Percentiles rank a stretch among this genome's conserved stretches.
Evolutionary conservation across 768 basidiomycete species (phyloP).

Genomic region (Termitomyces sp.): DNA sequence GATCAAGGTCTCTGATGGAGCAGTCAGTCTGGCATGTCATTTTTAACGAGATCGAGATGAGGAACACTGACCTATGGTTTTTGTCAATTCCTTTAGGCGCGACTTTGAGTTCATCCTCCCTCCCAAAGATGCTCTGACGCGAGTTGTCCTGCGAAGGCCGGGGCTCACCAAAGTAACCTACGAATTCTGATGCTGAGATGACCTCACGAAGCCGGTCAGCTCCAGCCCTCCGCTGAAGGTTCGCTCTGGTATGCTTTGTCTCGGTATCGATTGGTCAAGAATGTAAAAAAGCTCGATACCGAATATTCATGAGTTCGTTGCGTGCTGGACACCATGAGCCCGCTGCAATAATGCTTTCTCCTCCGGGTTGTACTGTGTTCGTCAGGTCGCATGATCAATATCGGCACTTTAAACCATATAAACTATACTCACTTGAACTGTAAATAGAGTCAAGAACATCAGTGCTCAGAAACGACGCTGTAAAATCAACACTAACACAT

Average conservation of each 20-base stretch:
- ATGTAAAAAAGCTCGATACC: constrained; percentile 31
- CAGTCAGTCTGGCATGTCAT: neutral
- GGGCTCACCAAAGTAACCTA: constrained; percentile 69
- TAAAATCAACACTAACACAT: constrained; percentile 36
- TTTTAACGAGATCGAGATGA: neutral
- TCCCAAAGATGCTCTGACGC: constrained; percentile 77
- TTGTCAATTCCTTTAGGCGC: constrained; percentile 90
- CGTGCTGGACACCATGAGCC: constrained; percentile 78
- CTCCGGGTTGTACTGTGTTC: constrained; percentile 55
- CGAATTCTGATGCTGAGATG: constrained; percentile 68
- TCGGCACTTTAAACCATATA: neutral
- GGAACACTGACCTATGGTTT: constrained; percentile 54
- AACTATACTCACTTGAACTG: constrained; percentile 6
- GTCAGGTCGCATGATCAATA: neutral
- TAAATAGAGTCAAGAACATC: neutral
- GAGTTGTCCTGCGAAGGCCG: constrained; percentile 54
- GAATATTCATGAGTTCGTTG: constrained; percentile 71
- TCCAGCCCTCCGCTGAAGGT: constrained; percentile 54
- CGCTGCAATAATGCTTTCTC: constrained; percentile 68
- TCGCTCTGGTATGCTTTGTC: constrained; percentile 33
- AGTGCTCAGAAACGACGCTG: neutral
- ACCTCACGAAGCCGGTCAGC: constrained; percentile 51
- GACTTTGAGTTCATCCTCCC: constrained; percentile 82
- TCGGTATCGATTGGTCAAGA: neutral
- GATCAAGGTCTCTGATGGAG: constrained; percentile 72